Evolutionary conservation across 2,329 filamentous ascomycete species (phyloP), one percentile per base, ranked within the genome.

Genomic region (Ophioceras dolichostomum): DNA sequence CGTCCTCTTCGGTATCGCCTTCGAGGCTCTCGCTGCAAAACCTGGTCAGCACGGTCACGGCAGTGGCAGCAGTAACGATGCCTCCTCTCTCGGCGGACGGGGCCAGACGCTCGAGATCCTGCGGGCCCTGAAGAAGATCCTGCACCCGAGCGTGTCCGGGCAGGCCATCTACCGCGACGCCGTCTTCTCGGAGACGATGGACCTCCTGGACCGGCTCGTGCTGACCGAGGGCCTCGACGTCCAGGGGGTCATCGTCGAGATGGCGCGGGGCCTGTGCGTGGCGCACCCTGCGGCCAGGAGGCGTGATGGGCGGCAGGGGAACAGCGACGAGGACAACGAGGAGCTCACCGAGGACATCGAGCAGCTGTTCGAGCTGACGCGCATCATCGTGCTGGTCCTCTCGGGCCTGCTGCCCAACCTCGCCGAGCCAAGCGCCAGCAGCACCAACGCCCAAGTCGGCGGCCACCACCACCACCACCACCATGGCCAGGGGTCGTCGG

Each of bases 111-210:
- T 60, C 20, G 87, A 87, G 43, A 95, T 98, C 37, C 67, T 98
- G 16, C 79, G 82, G 53, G 91, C 89, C 1, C 68, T 98, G 30
- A 93, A 91, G 64, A 94, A 94, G 65, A 98, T 98, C 32, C 58
- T 98, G 13, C 83, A 91, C 39, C 91, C 93, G 3, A 86, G 87
- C 36, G 89, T 98, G 12, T 94, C 88, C 30, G 91, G 93, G 3
- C 88, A 94, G 57, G 89, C 91, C 5, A 94, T 98, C 44, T 98
- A 96, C 52, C 81, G 93, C 49, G 87, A 94, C 39, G 85, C 88
- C 7, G 84, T 98, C 32, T 98, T 98, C 56, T 84, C 87, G 0
- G 91, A 98, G 61, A 94, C 88, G 0, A 94, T 96, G 79, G 91
- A 98, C 50, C 74, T 94, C 37, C 73, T 98, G 4, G 89, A 96